Conservation (phyloP, 768 basidiomycete species). For the Obba rivulosa region DNA sequence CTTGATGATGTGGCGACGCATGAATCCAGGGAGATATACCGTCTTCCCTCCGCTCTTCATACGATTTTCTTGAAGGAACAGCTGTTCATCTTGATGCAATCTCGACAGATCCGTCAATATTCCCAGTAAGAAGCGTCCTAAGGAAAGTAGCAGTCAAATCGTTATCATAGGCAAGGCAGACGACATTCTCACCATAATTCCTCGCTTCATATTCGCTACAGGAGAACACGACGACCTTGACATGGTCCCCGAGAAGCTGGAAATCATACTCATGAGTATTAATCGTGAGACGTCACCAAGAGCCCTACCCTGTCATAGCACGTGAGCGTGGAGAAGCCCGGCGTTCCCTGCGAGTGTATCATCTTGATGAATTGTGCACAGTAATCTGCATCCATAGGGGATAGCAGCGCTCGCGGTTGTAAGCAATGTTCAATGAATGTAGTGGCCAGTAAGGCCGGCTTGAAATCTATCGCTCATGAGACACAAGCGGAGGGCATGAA, state of each 20-base stretch:
- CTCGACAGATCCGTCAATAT: constrained; percentile 71
- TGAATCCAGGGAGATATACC: constrained; percentile 65
- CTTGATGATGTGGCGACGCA: constrained; percentile 46
- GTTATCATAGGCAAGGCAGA: background rate
- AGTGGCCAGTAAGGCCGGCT: constrained; percentile 46
- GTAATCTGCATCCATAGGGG: constrained; percentile 95
- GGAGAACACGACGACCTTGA: constrained; percentile 82
- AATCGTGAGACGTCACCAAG: background rate
- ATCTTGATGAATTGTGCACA: constrained; percentile 88
- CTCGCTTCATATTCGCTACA: constrained; percentile 95
- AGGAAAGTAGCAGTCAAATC: constrained; percentile 1
- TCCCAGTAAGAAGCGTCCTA: constrained; percentile 84
- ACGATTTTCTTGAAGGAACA: constrained; percentile 69
- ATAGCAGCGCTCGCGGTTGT: constrained; percentile 86
- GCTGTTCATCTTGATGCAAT: constrained; percentile 75
- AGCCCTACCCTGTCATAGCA: constrained; percentile 73
- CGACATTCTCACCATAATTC: constrained; percentile 68
- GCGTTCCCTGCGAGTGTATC: constrained; percentile 84
- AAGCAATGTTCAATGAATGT: constrained; percentile 87
- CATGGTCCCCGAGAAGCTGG: constrained; percentile 79
- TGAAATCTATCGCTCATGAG: constrained; percentile 29
- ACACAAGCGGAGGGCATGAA: background rate
- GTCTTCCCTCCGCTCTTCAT: constrained; percentile 57
- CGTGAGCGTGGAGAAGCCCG: constrained; percentile 79
- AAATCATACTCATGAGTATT: background rate